These are phyloP conservation scores for Termitomyces sp. DNA, from an alignment of 768 basidiomycete genomes.

Conservation along the genomic window DNA sequence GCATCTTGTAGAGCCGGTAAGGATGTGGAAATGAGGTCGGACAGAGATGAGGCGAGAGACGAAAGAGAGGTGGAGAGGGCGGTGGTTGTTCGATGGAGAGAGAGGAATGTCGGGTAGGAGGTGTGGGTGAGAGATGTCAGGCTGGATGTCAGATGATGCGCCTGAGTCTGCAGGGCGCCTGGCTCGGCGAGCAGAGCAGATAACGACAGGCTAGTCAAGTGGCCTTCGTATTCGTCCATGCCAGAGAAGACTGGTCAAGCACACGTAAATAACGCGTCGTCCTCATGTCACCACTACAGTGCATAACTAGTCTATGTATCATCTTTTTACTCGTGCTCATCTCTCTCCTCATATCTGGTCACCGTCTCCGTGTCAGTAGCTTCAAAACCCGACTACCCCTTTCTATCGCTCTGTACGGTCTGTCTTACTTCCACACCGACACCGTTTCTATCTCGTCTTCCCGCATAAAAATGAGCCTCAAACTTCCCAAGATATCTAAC, in stretches of 20 bases:
- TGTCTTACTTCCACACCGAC: conserved; percentile 6
- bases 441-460: conserved; percentile 11
- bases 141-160: conserved; percentile 83
- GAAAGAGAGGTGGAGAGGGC: conserved; percentile 68
- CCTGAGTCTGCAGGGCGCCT: conserved; percentile 70
- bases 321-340: background rate
- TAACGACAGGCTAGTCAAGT: conserved; percentile 63
- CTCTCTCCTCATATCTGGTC: background rate
- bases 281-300: background rate
- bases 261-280: conserved; percentile 13
- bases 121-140: conserved; percentile 86
- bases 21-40: conserved; percentile 54
- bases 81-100: conserved; percentile 76
- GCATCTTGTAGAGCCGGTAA: conserved; percentile 76
- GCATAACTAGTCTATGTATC: background rate
- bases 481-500: conserved; percentile 21
- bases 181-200: conserved; percentile 71
- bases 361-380: conserved; percentile 1
- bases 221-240: conserved; percentile 47
- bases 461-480: conserved; percentile 18
- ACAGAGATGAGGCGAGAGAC: conserved; percentile 71
- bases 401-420: conserved; percentile 9
- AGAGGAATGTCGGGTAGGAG: conserved; percentile 88
- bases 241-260: conserved; percentile 2
- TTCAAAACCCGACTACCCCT: conserved; percentile 1